Percentiles rank a stretch among this genome's conserved stretches.
These are phyloP conservation scores for Musa schizocarpa DNA, from an alignment of 176 grass and related monocot species.

Conservation along the genomic window DNA sequence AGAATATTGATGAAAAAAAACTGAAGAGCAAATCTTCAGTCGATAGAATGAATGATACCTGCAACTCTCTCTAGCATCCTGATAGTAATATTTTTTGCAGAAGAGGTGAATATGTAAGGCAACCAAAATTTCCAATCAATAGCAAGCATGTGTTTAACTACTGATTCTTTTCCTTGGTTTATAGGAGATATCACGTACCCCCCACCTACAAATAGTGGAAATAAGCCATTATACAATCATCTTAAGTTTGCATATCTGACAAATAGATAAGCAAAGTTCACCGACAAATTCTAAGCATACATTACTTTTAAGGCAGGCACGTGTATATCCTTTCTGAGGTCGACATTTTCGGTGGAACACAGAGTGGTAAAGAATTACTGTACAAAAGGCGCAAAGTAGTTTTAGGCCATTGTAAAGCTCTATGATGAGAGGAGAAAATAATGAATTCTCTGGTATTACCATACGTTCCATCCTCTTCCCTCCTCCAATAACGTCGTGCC, in stretches of 20 bases:
- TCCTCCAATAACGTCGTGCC: conserved; percentile 20
- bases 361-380: conserved; percentile 97
- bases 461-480: conserved; percentile 31
- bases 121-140: conserved; percentile 99
- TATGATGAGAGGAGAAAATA: not conserved
- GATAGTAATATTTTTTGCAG: conserved; percentile 67
- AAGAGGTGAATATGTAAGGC: conserved; percentile 69
- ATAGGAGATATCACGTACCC: conserved; percentile 90
- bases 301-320: conserved; percentile 99
- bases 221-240: conserved; percentile 10
- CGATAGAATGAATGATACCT: conserved; percentile 30
- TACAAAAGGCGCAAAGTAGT: conserved; percentile 6
- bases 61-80: conserved; percentile 85
- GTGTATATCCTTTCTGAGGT: conserved; percentile 64
- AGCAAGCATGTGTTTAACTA: conserved; percentile 98
- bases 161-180: conserved; percentile 83
- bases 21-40: not conserved
- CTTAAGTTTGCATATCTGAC: not conserved
- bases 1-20: not conserved
- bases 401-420: conserved; percentile 5
- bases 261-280: not conserved
- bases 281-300: conserved; percentile 41
- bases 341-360: conserved; percentile 80
- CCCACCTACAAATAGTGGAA: conserved; percentile 54
- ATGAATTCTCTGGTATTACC: not conserved